Base-by-base conservation (phyloP, 2,329 filamentous ascomycete species). In the Pyricularia grisea region DNA sequence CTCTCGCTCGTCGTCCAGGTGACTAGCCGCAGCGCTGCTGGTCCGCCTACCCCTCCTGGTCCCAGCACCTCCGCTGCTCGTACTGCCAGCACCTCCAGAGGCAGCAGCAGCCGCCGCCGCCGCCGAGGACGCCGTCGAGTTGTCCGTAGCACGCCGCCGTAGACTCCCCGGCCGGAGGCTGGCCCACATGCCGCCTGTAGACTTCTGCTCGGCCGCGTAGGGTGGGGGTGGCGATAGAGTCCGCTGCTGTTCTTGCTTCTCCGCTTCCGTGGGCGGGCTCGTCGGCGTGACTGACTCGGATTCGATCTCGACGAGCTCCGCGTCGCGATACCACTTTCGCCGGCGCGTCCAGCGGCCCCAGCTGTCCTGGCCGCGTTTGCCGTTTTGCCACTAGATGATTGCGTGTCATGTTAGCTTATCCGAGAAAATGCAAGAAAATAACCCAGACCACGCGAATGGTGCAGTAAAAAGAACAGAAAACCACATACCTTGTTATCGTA, bases 271-370 rank as follows among this genome's bases (percentile, higher is more conserved):
- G 1, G 23, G 17, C 58, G 58, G n/a, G n/a, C 14, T 25, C 71
- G 72, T 73, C 74, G 77, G 71, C 77, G 77, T 60, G 81, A 64
- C 3, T 73, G 70, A 0, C 3, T 72, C 75, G 5, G 76, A 76
- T 25, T 81, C 79, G 11, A 90, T 81, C 76, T 99, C 95, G 42
- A 97, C 92, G 3, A 99, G 86, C 80, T 99, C 95, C 11, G 95
- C 95, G 76, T 98, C 95, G 58, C 95, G 91, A 76, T 93, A 95
- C 95, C 95, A 99, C 80, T 98, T 97, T 71, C 95, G 84, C 27
- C 95, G 88, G 17, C 95, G 88, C 0, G 95, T 99, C 84, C 97
- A 99, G 69, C 93, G 89, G 60, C 92, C 92, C 95, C 95, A 99
- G 68, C 94, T 92, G 74, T 99, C 95, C 76, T 87, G 85, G 3